Base-by-base conservation (phyloP, 768 basidiomycete species). In the Lactifluus hygrophoroides region DNA sequence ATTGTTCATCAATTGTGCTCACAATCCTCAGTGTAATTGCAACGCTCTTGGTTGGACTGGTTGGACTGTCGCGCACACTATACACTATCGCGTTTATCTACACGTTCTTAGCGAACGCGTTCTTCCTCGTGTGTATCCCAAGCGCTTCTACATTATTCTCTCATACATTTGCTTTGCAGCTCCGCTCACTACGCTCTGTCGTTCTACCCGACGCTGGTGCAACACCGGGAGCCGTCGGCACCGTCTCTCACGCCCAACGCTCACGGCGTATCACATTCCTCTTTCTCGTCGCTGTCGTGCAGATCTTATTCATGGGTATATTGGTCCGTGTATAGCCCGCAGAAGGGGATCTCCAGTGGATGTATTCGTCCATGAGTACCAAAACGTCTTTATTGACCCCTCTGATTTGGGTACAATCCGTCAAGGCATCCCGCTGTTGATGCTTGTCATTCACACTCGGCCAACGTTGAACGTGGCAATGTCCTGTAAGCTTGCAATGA, bases 171-270 rank as follows among this genome's bases (percentile, higher is more conserved):
- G 21, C 50, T 46, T 35, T n/a, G 21, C 68, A 95, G 94, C 83
- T 96, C 23, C 91, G 94, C 44, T 95, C 94, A 1, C 79, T 97
- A 27, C 90, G 94, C 52, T 90, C 92, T 19, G 84, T 96, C 54
- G 85, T 96, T 52, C 80, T 96, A 1, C 92, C 94, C 4, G 93
- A 96, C 70, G 78, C 86, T 2, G 80, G 77, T 10, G 67, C 68
- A 9, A 65, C 72, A 64, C 68, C 68, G 65, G 68, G 70, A 66
- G 66, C 65, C 21, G 69, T 73, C 28, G 65, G 66, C 3, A 69
- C 67, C 13, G 65, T 67, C 48, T 67, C 77, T 3, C 75, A 77
- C 37, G 79, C 86, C 0, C 89, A 92, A 63, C 80, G 94, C 16
- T 81, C 86, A n/a, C 76, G 90, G 32, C 76, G 94, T 46, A 90